Percentiles rank a stretch among this genome's conserved stretches.
Evolutionary conservation across 306 rosid species (phyloP).

Genomic region (Begonia loranthoides): DNA sequence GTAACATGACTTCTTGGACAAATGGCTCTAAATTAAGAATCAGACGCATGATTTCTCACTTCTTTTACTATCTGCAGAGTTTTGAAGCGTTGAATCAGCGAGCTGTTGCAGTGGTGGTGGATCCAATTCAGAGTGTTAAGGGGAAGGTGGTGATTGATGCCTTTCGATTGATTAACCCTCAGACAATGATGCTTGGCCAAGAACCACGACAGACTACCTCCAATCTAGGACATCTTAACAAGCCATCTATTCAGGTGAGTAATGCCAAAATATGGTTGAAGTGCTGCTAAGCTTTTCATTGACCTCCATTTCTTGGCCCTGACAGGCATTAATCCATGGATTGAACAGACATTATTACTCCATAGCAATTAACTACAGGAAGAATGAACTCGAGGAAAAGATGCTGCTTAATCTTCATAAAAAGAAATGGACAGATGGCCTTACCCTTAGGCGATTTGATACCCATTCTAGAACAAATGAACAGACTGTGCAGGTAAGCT

Average conservation of each 20-base stretch:
- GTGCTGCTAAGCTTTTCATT: slow-evolving; percentile 4
- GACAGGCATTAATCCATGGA: slow-evolving; percentile 91
- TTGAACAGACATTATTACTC: slow-evolving; percentile 93
- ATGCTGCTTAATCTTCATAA: slow-evolving; percentile 91
- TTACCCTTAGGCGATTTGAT: slow-evolving; percentile 65
- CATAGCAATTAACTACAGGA: slow-evolving; percentile 80
- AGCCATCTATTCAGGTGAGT: slow-evolving; percentile 85
- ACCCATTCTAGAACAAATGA: slow-evolving; percentile 89
- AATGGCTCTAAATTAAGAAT: neutral
- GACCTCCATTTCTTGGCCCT: slow-evolving; percentile 10
- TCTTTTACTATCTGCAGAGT: slow-evolving; percentile 31
- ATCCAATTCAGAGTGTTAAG: slow-evolving; percentile 92
- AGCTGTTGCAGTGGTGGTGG: slow-evolving; percentile 95
- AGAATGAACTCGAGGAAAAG: slow-evolving; percentile 91
- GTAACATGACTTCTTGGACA: neutral
- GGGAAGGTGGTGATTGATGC: slow-evolving; percentile 97
- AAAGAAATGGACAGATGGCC: slow-evolving; percentile 96
- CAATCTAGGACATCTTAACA: slow-evolving; percentile 88
- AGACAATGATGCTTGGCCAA: slow-evolving; percentile 92
- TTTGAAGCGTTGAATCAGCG: slow-evolving; percentile 95
- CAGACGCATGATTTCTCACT: neutral
- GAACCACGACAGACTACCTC: slow-evolving; percentile 96
- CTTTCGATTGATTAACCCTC: slow-evolving; percentile 86
- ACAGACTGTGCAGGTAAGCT: slow-evolving; percentile 73
- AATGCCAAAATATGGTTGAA: neutral